These are phyloP conservation scores for Phytophthora pseudosyringae DNA, from an alignment of 352 stramenopile genomes.

Conservation along the genomic window DNA sequence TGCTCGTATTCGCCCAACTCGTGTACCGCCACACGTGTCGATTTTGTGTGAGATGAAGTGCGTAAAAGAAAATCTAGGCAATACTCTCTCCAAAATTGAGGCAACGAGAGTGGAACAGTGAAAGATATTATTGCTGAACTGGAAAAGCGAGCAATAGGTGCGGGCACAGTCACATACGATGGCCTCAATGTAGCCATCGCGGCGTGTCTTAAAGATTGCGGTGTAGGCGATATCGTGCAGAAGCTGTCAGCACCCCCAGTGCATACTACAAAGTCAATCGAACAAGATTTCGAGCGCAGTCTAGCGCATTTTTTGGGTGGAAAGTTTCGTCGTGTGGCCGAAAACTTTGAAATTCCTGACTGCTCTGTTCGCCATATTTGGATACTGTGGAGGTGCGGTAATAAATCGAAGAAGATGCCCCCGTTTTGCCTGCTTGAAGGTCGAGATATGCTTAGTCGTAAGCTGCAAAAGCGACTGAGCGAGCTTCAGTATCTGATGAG, in stretches of 20 bases:
- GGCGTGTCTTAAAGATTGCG: background rate
- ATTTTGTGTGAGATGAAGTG: conserved; percentile 19
- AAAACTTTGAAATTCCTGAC: no score
- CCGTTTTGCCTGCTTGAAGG: conserved; percentile 4
- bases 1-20: conserved; percentile 2
- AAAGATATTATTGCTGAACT: conserved; percentile 14
- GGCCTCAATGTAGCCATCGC: conserved; percentile 2
- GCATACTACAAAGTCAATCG: background rate
- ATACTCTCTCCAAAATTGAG: conserved; percentile 6
- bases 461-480: conserved; percentile 16
- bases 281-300: background rate
- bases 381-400: conserved; percentile 14
- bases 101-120: background rate
- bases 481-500: conserved; percentile 10
- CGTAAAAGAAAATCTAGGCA: background rate
- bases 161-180: conserved; percentile 8
- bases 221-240: background rate
- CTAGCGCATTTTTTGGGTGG: no score
- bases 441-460: conserved; percentile 9
- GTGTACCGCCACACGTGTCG: conserved; percentile 7
- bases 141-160: conserved; percentile 19
- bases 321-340: no score
- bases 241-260: background rate
- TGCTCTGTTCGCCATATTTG: conserved; percentile 6
- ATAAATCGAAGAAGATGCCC: conserved; percentile 5